Percentiles rank a stretch among this genome's conserved stretches.
phyloP scores from a whole-genome alignment of 2,329 filamentous ascomycete species.

The Emericellopsis cladophorae region DNA sequence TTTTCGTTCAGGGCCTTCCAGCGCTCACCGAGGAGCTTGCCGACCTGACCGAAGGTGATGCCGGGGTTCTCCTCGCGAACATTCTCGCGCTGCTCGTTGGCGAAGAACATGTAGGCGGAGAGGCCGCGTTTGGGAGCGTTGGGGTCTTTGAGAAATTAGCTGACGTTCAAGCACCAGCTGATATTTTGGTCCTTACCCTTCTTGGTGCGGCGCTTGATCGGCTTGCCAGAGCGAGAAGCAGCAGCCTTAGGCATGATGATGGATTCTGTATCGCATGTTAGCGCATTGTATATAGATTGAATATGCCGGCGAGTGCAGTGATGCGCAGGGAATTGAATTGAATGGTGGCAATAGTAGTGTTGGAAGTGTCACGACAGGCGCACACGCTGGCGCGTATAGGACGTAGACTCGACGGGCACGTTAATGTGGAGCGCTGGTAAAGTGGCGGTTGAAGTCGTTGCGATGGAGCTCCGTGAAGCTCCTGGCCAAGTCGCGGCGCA shows the following conservation, averaged over 20 bases:
- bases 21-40: constrained; percentile 94
- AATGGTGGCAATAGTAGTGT: not conserved
- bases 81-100: constrained; percentile 97
- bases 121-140: constrained; percentile 99
- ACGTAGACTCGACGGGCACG: too few relatives aligned
- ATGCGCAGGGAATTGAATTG: not conserved
- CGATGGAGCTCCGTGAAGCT: too few relatives aligned
- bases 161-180: not conserved
- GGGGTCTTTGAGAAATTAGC: constrained; percentile 49
- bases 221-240: constrained; percentile 33
- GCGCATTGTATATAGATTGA: not conserved
- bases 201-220: constrained; percentile 43
- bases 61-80: constrained; percentile 97
- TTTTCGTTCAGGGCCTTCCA: constrained; percentile 96
- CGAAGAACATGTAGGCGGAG: constrained; percentile 99
- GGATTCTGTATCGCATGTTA: not conserved
- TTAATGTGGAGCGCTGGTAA: too few relatives aligned
- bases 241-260: constrained; percentile 47
- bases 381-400: too few relatives aligned
- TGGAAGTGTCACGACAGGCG: too few relatives aligned
- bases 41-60: constrained; percentile 96
- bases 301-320: not conserved
- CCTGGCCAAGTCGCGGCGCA: constrained; percentile 2
- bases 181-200: constrained; percentile 34
- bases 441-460: too few relatives aligned